Evolutionary conservation across 2,329 filamentous ascomycete genomes (phyloP).

Genomic region (Beauveria medogensis): DNA sequence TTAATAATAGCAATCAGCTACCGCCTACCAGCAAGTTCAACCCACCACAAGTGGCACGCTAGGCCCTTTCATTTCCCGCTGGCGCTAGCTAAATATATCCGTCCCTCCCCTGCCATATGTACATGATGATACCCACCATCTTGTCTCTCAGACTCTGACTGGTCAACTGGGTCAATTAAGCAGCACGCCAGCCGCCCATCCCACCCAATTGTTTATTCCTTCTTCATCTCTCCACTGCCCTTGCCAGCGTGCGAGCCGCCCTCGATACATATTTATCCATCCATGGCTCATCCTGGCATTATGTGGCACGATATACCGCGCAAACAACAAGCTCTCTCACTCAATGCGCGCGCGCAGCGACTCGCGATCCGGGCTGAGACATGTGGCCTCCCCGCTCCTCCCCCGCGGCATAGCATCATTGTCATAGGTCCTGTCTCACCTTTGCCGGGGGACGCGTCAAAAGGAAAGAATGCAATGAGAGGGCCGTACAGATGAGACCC

Average conservation of each 20-base stretch:
- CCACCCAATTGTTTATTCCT: not conserved
- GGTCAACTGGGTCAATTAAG: not conserved
- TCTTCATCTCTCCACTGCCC: not conserved
- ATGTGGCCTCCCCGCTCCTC: not conserved
- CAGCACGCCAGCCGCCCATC: not conserved
- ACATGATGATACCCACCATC: not conserved
- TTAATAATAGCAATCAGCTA: too few species aligned
- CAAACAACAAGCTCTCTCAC: slow-evolving; percentile 1
- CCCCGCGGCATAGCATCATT: slow-evolving; percentile 1
- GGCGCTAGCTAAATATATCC: slow-evolving; percentile 10
- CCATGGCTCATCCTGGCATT: not conserved
- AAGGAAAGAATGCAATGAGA: not conserved
- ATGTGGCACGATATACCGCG: not conserved
- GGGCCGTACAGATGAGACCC: not conserved
- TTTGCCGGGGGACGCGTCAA: not conserved
- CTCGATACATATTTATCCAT: not conserved
- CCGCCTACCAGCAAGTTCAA: too few species aligned
- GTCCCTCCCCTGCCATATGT: not conserved
- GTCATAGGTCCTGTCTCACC: not conserved
- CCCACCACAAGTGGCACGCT: not conserved
- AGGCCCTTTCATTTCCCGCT: slow-evolving; percentile 9
- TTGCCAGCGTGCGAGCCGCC: not conserved
- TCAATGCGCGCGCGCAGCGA: not conserved
- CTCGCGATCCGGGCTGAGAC: slow-evolving; percentile 6
- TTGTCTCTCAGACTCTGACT: not conserved